A percentile compares a stretch with the other conserved stretches of the same genome.
Evolutionary conservation across 129 eudicot genomes (phyloP).

Genomic region (Pittosporum tobira): DNA sequence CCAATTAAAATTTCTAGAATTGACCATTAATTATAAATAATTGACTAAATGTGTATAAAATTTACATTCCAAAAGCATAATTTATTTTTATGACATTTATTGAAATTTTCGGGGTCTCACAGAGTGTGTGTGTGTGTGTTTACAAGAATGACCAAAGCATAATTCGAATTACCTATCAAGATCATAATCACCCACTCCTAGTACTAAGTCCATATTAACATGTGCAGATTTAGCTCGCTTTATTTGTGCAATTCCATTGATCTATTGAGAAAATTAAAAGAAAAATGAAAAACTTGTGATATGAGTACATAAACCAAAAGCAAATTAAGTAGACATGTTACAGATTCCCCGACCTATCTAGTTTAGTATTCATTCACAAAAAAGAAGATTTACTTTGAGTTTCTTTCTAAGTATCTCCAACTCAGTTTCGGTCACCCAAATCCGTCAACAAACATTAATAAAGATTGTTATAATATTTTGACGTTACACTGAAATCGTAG

Average conservation of each 20-base stretch:
- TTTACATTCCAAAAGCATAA: no score
- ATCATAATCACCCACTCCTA: conserved; percentile 97
- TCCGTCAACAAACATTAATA: conserved; percentile 44
- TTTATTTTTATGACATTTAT: no score
- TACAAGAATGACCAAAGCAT: neutral
- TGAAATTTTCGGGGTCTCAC: no score
- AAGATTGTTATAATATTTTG: no score
- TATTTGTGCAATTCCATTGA: conserved; percentile 85
- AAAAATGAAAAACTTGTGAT: conserved; percentile 9
- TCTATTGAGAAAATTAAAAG: conserved; percentile 28
- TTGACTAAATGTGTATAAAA: no score
- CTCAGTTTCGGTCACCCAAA: conserved; percentile 58
- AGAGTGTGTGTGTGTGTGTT: no score
- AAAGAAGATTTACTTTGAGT: conserved; percentile 48
- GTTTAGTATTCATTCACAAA: neutral
- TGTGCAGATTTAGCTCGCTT: conserved; percentile 64
- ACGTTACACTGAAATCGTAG: no score
- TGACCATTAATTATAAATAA: no score
- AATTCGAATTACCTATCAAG: conserved; percentile 67
- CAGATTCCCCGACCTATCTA: neutral
- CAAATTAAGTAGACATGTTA: neutral
- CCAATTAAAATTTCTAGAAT: no score
- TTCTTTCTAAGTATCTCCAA: conserved; percentile 49
- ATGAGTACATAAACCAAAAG: neutral
- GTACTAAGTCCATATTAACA: conserved; percentile 87